These are phyloP conservation scores for Pseudonitzschia pungens DNA, from an alignment of 108 stramenopile genomes.

Conservation along the genomic window DNA sequence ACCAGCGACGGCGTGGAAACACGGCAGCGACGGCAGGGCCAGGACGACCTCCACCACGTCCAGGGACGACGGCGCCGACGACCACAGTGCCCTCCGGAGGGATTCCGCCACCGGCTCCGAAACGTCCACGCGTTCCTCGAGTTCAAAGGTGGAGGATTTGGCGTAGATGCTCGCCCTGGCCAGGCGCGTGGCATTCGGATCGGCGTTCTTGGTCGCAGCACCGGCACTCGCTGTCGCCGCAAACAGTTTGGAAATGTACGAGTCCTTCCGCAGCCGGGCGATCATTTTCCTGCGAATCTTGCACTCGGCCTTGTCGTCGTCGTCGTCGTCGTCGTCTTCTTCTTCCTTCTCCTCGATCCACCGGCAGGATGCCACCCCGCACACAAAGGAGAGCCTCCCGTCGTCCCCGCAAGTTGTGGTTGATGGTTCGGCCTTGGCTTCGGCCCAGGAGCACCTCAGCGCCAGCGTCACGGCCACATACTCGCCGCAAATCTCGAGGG, in stretches of 20 bases:
- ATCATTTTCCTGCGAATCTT: conserved; percentile 55
- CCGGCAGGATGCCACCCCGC: conserved; percentile 18
- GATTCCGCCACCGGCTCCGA: conserved; percentile 48
- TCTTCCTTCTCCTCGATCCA: neutral
- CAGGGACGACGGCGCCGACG: conserved; percentile 44
- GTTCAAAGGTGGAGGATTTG: conserved; percentile 14
- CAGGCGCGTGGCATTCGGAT: neutral
- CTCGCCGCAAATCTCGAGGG: conserved; percentile 31
- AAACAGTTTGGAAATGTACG: conserved; percentile 44
- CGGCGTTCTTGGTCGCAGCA: neutral
- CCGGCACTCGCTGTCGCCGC: neutral
- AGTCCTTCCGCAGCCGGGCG: conserved; percentile 47
- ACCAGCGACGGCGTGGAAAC: too few relatives aligned
- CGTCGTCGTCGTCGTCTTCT: neutral
- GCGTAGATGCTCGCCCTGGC: conserved; percentile 28
- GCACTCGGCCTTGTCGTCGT: conserved; percentile 11
- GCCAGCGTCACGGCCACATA: conserved; percentile 28
- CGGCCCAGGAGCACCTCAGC: conserved; percentile 26
- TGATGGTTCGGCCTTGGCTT: neutral
- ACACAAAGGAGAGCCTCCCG: conserved; percentile 20
- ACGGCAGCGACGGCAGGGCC: conserved; percentile 57
- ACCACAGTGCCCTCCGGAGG: conserved; percentile 49
- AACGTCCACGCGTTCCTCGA: conserved; percentile 74
- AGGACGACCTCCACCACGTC: conserved; percentile 63
- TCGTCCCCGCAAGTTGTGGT: neutral